Evolutionary conservation across 2,329 filamentous ascomycete species (phyloP).

Genomic region (Verticillium nubilum): DNA sequence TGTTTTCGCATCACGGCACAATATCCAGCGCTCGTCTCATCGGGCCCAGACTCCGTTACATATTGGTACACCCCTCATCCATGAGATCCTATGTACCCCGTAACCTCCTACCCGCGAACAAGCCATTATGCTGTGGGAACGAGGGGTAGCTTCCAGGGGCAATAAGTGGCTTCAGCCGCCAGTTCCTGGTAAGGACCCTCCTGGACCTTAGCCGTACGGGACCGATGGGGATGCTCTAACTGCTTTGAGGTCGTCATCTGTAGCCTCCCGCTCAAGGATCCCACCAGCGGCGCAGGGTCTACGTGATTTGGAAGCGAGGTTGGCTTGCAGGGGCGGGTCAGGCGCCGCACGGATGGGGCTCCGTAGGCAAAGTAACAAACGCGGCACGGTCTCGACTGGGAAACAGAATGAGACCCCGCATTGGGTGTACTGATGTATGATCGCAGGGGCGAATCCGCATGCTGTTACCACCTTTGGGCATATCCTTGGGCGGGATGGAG

Average conservation of each 20-base stretch:
- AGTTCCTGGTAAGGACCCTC: no score
- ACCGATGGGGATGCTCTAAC: background rate
- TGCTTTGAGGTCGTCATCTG: background rate
- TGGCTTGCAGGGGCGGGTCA: background rate
- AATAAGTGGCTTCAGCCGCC: background rate
- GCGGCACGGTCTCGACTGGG: background rate
- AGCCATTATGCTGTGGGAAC: background rate
- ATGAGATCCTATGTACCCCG: background rate
- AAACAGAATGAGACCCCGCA: background rate
- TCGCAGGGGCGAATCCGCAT: background rate
- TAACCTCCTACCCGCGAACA: background rate
- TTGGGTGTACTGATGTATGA: background rate
- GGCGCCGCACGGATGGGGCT: background rate
- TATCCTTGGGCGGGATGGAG: no score
- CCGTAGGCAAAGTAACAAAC: background rate
- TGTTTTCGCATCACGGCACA: background rate
- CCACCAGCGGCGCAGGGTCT: background rate
- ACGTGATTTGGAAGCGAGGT: background rate
- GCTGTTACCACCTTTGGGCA: background rate
- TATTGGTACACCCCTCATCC: background rate
- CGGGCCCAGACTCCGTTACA: background rate
- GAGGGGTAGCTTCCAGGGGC: background rate
- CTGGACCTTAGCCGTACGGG: background rate
- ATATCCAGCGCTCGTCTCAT: background rate
- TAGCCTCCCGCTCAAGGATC: background rate